phyloP scores from a whole-genome alignment of 78 protist species.

The Dictyostelium intermedium region DNA sequence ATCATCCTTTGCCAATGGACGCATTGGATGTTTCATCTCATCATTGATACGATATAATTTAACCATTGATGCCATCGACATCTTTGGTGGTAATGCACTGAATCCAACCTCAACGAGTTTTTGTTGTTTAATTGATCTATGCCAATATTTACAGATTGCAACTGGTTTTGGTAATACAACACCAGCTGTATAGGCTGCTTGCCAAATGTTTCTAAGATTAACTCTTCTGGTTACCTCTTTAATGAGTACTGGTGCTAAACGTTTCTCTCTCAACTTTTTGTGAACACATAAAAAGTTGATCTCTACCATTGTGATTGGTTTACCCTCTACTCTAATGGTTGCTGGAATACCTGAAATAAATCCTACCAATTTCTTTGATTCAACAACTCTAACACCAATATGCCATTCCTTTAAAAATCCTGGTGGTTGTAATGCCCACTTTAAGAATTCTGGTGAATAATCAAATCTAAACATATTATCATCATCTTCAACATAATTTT shows the following conservation, averaged over 20 bases:
- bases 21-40: slow-evolving; percentile 49
- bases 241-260: slow-evolving; percentile 98
- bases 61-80: slow-evolving; percentile 83
- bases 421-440: slow-evolving; percentile 98
- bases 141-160: slow-evolving; percentile 93
- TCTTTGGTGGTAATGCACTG: slow-evolving; percentile 75
- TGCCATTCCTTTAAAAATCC: slow-evolving; percentile 92
- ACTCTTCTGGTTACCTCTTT: slow-evolving; percentile 98
- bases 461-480: slow-evolving; percentile 99
- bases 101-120: slow-evolving; percentile 93
- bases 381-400: slow-evolving; percentile 90
- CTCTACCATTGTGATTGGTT: slow-evolving; percentile 87
- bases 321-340: slow-evolving; percentile 50
- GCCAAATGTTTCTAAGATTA: slow-evolving; percentile 92
- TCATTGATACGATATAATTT: slow-evolving; percentile 84
- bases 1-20: slow-evolving; percentile 84
- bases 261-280: slow-evolving; percentile 93
- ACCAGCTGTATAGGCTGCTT: slow-evolving; percentile 98
- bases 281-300: slow-evolving; percentile 99
- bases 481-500: slow-evolving; percentile 98
- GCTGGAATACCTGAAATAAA: slow-evolving; percentile 98
- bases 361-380: slow-evolving; percentile 88
- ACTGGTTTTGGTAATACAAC: slow-evolving; percentile 94
- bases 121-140: slow-evolving; percentile 95
- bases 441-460: slow-evolving; percentile 94